phyloP scores from a whole-genome alignment of 306 rosid species.

The Malus orientalis region DNA sequence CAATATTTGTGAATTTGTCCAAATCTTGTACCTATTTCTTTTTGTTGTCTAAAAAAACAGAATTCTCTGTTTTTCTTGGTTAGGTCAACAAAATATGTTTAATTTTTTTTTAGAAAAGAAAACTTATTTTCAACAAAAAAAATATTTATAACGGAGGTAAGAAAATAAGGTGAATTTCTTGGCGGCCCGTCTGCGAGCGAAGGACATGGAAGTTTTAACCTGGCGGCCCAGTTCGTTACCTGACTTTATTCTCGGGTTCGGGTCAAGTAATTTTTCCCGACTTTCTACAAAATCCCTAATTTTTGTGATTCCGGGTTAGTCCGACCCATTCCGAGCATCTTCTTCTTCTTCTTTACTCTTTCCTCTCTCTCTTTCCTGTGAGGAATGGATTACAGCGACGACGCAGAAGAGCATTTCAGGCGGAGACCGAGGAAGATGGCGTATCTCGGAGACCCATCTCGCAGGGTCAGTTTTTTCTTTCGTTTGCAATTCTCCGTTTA shows the following conservation, averaged over 20 bases:
- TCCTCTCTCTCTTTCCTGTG: background rate
- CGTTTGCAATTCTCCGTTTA: background rate
- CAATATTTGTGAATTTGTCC: background rate
- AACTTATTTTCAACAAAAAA: background rate
- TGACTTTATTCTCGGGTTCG: background rate
- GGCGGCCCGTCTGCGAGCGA: background rate
- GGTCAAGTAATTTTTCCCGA: background rate
- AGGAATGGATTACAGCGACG: conserved; percentile 39
- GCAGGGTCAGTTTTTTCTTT: conserved; percentile 27
- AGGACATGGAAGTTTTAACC: background rate
- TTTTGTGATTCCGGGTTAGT: background rate
- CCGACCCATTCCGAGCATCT: background rate
- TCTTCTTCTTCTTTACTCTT: background rate
- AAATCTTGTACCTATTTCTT: background rate
- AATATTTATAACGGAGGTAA: background rate
- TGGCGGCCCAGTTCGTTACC: background rate
- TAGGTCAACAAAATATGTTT: background rate
- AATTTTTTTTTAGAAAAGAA: no score
- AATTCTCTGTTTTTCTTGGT: background rate
- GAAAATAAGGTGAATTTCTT: background rate
- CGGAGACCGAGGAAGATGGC: conserved; percentile 25
- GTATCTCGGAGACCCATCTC: conserved; percentile 25
- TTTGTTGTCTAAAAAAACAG: background rate
- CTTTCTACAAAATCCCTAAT: conserved; percentile 4
- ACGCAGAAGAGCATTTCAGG: conserved; percentile 32